phyloP scores from a whole-genome alignment of 768 basidiomycete species.

The Scleroderma bovista region DNA sequence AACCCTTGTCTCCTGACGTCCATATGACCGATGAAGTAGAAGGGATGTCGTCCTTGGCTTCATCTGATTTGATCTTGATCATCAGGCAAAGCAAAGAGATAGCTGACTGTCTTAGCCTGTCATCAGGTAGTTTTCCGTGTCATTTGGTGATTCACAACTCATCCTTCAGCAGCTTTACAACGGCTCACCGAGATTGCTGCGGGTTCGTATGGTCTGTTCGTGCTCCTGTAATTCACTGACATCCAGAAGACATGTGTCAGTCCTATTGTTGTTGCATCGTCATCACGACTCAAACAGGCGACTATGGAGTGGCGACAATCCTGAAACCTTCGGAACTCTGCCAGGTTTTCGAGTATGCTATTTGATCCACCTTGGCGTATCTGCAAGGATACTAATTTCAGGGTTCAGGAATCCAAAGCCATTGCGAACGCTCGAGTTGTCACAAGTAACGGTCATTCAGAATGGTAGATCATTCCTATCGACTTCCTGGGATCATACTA shows the following conservation, averaged over 20 bases:
- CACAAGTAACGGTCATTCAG: constrained; percentile 63
- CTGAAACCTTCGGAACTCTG: constrained; percentile 55
- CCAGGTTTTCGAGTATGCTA: constrained; percentile 62
- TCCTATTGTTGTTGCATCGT: constrained; percentile 65
- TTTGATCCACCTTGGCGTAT: not conserved
- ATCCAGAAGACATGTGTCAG: constrained; percentile 49
- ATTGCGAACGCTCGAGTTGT: constrained; percentile 53
- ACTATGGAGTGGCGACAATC: constrained; percentile 65
- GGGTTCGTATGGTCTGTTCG: constrained; percentile 31
- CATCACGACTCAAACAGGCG: constrained; percentile 63
- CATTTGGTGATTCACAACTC: not conserved
- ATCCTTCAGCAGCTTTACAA: constrained; percentile 44
- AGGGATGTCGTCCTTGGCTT: constrained; percentile 48
- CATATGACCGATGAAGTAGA: constrained; percentile 43
- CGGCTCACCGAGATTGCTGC: constrained; percentile 68
- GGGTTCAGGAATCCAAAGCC: constrained; percentile 50
- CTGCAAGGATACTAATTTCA: constrained; percentile 3
- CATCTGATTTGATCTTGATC: constrained; percentile 60
- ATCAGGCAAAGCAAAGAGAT: constrained; percentile 74
- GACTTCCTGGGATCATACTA: not conserved
- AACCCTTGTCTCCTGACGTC: constrained; percentile 28
- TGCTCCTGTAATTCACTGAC: not conserved
- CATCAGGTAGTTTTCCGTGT: constrained; percentile 39
- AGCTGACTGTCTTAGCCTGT: constrained; percentile 65
- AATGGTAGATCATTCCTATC: constrained; percentile 41